A percentile compares a stretch with the other conserved stretches of the same genome.
phyloP scores from a whole-genome alignment of 176 grass and related monocot genomes.

The Phoenix roebelenii region DNA sequence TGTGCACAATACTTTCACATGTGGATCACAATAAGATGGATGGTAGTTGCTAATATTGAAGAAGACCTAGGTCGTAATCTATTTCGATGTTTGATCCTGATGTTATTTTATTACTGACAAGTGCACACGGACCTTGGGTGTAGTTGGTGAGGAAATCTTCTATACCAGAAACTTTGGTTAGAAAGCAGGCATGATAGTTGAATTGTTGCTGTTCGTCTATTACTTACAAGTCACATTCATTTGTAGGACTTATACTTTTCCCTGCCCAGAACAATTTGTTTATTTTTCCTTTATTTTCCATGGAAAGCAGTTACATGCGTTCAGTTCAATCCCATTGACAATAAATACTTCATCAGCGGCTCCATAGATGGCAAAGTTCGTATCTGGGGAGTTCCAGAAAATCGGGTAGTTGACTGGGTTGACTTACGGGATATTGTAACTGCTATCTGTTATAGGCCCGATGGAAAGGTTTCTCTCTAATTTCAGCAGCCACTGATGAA shows the following conservation, averaged over 20 bases:
- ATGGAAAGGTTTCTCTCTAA: slow-evolving; percentile 64
- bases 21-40: no score
- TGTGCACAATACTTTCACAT: no score
- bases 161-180: no score
- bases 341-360: slow-evolving; percentile 75
- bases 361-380: slow-evolving; percentile 90
- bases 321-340: slow-evolving; percentile 76
- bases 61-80: no score
- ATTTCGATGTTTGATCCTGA: slow-evolving; percentile 2
- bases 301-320: slow-evolving; percentile 65
- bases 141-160: no score
- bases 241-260: neutral
- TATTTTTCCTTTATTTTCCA: slow-evolving; percentile 3
- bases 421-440: slow-evolving; percentile 72
- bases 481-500: slow-evolving; percentile 6
- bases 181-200: no score
- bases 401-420: slow-evolving; percentile 74
- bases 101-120: neutral
- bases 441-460: slow-evolving; percentile 59
- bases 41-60: no score
- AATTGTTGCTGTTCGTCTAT: no score
- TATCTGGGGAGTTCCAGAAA: slow-evolving; percentile 66
- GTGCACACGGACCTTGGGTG: no score
- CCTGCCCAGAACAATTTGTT: neutral
- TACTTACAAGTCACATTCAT: no score